phyloP scores from a whole-genome alignment of 2,329 filamentous ascomycete genomes.

The Pseudogymnoascus sp. region DNA sequence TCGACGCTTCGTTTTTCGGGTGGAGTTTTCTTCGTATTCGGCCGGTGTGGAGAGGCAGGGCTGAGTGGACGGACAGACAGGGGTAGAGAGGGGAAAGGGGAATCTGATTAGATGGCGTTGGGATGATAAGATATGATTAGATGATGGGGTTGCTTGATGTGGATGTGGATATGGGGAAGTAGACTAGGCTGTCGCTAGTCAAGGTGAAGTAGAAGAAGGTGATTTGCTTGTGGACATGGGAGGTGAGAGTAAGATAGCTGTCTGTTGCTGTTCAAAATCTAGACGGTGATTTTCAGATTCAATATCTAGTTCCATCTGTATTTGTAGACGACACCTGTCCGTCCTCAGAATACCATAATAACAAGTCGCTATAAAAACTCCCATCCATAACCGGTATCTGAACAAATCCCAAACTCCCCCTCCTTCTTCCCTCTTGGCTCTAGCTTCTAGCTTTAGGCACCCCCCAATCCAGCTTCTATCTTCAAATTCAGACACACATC shows the following conservation, averaged over 20 bases:
- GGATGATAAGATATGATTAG: too few relatives aligned
- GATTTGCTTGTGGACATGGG: not conserved
- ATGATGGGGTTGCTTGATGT: too few relatives aligned
- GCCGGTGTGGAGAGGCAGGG: not conserved
- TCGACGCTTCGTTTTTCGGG: not conserved
- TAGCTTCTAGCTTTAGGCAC: not conserved
- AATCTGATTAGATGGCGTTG: not conserved
- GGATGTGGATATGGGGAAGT: too few relatives aligned
- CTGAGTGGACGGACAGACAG: not conserved
- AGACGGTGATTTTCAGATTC: not conserved
- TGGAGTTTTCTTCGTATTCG: not conserved
- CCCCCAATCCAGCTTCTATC: too few relatives aligned
- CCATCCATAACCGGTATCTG: not conserved
- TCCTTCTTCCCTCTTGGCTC: not conserved
- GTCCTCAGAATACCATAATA: not conserved
- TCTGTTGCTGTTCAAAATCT: not conserved
- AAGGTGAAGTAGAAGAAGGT: too few relatives aligned
- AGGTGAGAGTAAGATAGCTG: not conserved
- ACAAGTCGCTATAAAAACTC: not conserved
- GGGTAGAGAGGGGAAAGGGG: not conserved
- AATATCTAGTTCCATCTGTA: not conserved
- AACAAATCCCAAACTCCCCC: not conserved
- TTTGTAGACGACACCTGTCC: not conserved
- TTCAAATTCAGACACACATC: constrained; percentile 20
- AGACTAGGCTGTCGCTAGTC: too few relatives aligned